Evolutionary conservation across 495 filamentous ascomycete genomes (phyloP).

Genomic region (Astrothelium subdiscretum): DNA sequence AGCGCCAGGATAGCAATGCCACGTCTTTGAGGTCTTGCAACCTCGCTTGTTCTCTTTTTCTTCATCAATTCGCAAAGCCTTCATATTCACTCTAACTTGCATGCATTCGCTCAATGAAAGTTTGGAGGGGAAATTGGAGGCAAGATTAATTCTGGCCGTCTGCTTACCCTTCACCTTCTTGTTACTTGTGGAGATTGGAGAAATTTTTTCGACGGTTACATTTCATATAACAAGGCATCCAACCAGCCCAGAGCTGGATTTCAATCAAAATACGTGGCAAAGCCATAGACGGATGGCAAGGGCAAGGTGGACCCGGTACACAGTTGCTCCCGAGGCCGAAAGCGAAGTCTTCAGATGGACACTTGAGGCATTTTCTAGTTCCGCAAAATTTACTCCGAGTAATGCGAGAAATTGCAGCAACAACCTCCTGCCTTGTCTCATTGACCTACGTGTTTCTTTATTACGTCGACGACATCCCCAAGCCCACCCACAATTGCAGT

Average conservation of each 20-base stretch:
- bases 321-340: background rate
- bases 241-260: too few species aligned
- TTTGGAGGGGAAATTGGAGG: constrained; percentile 70
- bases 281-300: too few species aligned
- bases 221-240: background rate
- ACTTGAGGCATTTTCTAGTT: background rate
- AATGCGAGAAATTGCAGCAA: too few species aligned
- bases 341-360: too few species aligned
- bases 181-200: constrained; percentile 16
- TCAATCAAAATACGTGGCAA: too few species aligned
- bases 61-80: constrained; percentile 53
- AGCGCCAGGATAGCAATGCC: background rate
- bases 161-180: constrained; percentile 24
- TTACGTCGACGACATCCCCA: constrained; percentile 30
- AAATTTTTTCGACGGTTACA: constrained; percentile 22
- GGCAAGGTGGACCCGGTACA: background rate
- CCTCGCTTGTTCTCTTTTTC: constrained; percentile 34
- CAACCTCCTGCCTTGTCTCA: too few species aligned
- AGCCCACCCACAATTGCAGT: constrained; percentile 37
- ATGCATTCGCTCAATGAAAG: constrained; percentile 41
- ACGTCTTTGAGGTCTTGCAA: constrained; percentile 1
- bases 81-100: constrained; percentile 72
- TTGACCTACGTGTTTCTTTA: background rate
- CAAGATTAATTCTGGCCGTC: constrained; percentile 38
- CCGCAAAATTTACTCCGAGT: background rate